Conservation (phyloP, 345 rosid species). For the Cardiospermum halicacabum region DNA sequence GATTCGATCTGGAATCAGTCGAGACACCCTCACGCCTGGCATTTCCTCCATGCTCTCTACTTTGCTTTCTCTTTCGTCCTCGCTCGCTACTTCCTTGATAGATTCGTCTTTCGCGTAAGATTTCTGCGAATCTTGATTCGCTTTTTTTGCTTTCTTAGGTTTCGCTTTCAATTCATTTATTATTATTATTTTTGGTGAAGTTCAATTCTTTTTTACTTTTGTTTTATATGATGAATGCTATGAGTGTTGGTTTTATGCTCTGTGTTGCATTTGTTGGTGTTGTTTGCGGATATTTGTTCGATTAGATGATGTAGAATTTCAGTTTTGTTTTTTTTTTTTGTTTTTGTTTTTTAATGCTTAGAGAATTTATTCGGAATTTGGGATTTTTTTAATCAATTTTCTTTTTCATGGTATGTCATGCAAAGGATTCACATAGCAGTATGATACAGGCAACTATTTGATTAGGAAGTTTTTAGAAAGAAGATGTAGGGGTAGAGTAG, state of each 20-base stretch:
- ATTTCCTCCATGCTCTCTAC: conserved; percentile 50
- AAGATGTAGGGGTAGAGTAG: neutral
- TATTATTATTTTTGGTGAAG: neutral
- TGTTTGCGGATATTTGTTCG: neutral
- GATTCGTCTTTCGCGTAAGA: conserved; percentile 77
- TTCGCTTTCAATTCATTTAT: neutral
- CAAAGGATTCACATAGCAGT: no score
- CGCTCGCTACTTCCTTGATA: conserved; percentile 61
- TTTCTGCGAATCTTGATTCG: conserved; percentile 9
- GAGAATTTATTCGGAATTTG: neutral
- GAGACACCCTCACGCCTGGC: conserved; percentile 38
- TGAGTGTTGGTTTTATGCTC: neutral
- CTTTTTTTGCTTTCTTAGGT: neutral
- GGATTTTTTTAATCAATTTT: neutral
- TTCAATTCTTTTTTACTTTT: neutral
- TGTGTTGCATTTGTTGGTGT: neutral
- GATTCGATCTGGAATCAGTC: conserved; percentile 38
- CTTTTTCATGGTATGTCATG: neutral
- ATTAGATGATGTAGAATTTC: neutral
- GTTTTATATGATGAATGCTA: neutral
- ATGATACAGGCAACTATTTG: neutral
- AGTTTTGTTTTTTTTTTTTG: neutral
- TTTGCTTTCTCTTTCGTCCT: conserved; percentile 64
- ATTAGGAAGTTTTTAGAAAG: neutral
- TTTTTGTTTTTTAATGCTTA: no score